Evolutionary conservation across 2,329 filamentous ascomycete species (phyloP).

Genomic region (Fusarium annulatum): DNA sequence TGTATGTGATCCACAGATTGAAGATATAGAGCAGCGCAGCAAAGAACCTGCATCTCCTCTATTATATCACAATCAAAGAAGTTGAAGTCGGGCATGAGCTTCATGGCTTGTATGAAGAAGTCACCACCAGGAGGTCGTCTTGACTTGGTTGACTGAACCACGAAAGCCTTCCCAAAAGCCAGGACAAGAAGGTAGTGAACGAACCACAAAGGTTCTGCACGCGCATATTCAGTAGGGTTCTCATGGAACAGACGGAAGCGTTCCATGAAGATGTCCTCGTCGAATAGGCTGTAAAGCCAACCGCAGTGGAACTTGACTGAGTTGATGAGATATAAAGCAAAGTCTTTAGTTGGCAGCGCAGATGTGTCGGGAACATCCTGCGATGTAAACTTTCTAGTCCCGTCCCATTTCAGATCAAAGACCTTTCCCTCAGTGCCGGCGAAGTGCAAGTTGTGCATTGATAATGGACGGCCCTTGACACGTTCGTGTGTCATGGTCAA

Average conservation of each 20-base stretch:
- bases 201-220: slow-evolving; percentile 27
- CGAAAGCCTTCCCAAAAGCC: slow-evolving; percentile 37
- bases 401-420: slow-evolving; percentile 32
- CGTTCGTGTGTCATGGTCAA: slow-evolving; percentile 35
- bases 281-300: slow-evolving; percentile 30
- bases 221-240: neutral
- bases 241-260: slow-evolving; percentile 29
- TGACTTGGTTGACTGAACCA: slow-evolving; percentile 34
- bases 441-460: slow-evolving; percentile 28
- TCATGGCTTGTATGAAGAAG: slow-evolving; percentile 37
- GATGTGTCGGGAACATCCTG: slow-evolving; percentile 11
- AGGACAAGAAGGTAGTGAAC: slow-evolving; percentile 36
- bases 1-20: slow-evolving; percentile 24
- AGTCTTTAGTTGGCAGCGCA: slow-evolving; percentile 23
- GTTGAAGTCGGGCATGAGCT: slow-evolving; percentile 34
- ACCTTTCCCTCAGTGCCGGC: slow-evolving; percentile 27
- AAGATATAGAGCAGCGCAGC: slow-evolving; percentile 28
- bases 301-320: slow-evolving; percentile 38
- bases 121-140: slow-evolving; percentile 26
- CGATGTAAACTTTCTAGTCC: neutral
- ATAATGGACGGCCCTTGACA: slow-evolving; percentile 22
- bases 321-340: slow-evolving; percentile 38
- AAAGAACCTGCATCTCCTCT: slow-evolving; percentile 35
- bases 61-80: slow-evolving; percentile 28
- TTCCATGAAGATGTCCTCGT: slow-evolving; percentile 34